Percentiles rank a stretch among this genome's conserved stretches.
Evolutionary conservation across 1,284 basidiomycete genomes (phyloP).

Genomic region (Puccinia hordei): DNA sequence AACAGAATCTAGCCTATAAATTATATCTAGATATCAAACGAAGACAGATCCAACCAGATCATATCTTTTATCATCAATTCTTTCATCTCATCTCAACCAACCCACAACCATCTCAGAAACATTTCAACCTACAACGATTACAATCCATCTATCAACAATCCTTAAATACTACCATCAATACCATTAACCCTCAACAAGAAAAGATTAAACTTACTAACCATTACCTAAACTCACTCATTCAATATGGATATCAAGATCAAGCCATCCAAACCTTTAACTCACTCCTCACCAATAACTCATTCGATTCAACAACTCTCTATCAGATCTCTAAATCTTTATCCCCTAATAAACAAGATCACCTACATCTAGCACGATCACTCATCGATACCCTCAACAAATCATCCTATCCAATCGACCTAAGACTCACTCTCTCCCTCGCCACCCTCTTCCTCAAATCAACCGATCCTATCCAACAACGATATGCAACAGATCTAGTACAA

Average conservation of each 20-base stretch:
- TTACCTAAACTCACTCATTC: conserved; percentile 17
- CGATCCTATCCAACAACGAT: neutral
- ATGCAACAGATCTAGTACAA: conserved; percentile 4
- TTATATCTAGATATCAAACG: conserved; percentile 52
- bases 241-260: neutral
- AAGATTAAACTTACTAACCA: conserved; percentile 15
- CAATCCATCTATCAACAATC: conserved; percentile 34
- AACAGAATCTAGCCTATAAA: conserved; percentile 27
- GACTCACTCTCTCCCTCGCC: conserved; percentile 21
- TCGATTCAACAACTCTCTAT: conserved; percentile 28
- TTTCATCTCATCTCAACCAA: conserved; percentile 31
- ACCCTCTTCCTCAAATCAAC: conserved; percentile 34
- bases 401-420: conserved; percentile 2
- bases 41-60: conserved; percentile 52
- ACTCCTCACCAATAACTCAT: neutral
- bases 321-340: conserved; percentile 14
- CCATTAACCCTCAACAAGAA: neutral
- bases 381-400: neutral
- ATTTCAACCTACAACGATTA: neutral
- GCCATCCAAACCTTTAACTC: conserved; percentile 26
- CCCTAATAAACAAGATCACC: neutral
- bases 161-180: neutral
- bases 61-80: conserved; percentile 53
- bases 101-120: conserved; percentile 1
- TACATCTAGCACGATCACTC: neutral